Conservation (phyloP, 257 asterid genomes). For the Orobanche coerulescens region DNA sequence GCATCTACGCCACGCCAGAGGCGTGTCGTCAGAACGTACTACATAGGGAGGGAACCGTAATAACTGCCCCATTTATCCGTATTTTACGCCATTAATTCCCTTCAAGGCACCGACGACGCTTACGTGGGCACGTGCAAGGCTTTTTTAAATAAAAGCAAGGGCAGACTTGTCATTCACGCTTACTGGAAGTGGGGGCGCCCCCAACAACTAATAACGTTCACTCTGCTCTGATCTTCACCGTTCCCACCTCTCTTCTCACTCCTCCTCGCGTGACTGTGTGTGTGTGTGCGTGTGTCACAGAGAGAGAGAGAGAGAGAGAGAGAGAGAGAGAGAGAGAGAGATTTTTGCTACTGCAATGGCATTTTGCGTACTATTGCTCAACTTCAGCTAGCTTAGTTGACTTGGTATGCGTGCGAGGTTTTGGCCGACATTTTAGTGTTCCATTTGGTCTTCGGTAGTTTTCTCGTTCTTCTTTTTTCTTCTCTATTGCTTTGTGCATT, state of each 20-base stretch:
- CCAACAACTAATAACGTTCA: conserved; percentile 30
- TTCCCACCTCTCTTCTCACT: conserved; percentile 19
- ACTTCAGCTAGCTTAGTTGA: neutral
- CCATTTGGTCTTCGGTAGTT: conserved; percentile 10
- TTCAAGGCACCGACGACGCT: conserved; percentile 19
- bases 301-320: neutral
- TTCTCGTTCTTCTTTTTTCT: conserved; percentile 1
- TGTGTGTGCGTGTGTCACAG: neutral
- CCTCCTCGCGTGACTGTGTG: neutral
- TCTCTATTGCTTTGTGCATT: conserved; percentile 15
- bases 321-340: conserved; percentile 20
- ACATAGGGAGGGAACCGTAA: no score
- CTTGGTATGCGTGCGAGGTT: neutral
- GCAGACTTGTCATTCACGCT: conserved; percentile 18
- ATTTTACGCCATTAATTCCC: conserved; percentile 20
- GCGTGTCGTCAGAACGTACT: no score
- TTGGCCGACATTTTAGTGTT: conserved; percentile 20
- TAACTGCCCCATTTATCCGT: conserved; percentile 16
- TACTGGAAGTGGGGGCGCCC: neutral
- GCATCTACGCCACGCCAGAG: no score
- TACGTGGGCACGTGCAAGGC: conserved; percentile 43
- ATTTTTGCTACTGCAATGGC: neutral
- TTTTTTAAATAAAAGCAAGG: conserved; percentile 29
- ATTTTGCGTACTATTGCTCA: conserved; percentile 14
- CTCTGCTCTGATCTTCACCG: conserved; percentile 28